A percentile compares a stretch with the other conserved stretches of the same genome.
These are phyloP conservation scores for Plenodomus lindquistii DNA, from an alignment of 2,329 filamentous ascomycete species.

Conservation along the genomic window DNA sequence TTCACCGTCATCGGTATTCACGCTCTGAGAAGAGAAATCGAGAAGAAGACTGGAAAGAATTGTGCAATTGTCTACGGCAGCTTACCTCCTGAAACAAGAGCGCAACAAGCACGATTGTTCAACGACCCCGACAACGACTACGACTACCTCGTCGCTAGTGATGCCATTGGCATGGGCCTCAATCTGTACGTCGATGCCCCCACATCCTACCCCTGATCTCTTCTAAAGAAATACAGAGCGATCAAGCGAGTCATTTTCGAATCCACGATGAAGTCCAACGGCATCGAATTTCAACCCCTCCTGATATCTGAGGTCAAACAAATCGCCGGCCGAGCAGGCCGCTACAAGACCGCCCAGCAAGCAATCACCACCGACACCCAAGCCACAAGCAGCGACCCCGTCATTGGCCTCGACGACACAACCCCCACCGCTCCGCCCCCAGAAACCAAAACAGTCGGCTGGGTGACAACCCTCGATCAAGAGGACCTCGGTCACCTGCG, in stretches of 20 bases:
- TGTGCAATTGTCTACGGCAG: slow-evolving; percentile 94
- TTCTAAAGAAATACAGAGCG: slow-evolving; percentile 51
- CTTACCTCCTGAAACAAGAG: slow-evolving; percentile 88
- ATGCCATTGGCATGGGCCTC: slow-evolving; percentile 96
- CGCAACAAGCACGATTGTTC: slow-evolving; percentile 88
- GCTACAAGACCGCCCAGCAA: slow-evolving; percentile 74
- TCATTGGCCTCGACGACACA: slow-evolving; percentile 25
- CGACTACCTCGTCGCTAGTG: slow-evolving; percentile 89
- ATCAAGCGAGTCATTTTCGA: slow-evolving; percentile 92
- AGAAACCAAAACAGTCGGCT: slow-evolving; percentile 58
- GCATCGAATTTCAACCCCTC: slow-evolving; percentile 60
- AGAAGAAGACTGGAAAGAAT: slow-evolving; percentile 72
- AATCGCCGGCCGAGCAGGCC: slow-evolving; percentile 89
- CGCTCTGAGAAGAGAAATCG: slow-evolving; percentile 75
- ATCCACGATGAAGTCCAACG: slow-evolving; percentile 72
- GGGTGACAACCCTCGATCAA: slow-evolving; percentile 77
- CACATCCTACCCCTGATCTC: not conserved
- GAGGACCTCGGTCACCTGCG: slow-evolving; percentile 68
- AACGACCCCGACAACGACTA: slow-evolving; percentile 96
- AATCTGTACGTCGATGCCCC: slow-evolving; percentile 67
- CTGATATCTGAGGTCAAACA: slow-evolving; percentile 84
- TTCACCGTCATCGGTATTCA: slow-evolving; percentile 87
- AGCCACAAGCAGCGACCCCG: slow-evolving; percentile 9
- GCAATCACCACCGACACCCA: slow-evolving; percentile 41
- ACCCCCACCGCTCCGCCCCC: not conserved